Percentiles rank a stretch among this genome's conserved stretches.
These are phyloP conservation scores for Rhodotorula sp. DNA, from an alignment of 1,284 basidiomycete species.

Conservation along the genomic window DNA sequence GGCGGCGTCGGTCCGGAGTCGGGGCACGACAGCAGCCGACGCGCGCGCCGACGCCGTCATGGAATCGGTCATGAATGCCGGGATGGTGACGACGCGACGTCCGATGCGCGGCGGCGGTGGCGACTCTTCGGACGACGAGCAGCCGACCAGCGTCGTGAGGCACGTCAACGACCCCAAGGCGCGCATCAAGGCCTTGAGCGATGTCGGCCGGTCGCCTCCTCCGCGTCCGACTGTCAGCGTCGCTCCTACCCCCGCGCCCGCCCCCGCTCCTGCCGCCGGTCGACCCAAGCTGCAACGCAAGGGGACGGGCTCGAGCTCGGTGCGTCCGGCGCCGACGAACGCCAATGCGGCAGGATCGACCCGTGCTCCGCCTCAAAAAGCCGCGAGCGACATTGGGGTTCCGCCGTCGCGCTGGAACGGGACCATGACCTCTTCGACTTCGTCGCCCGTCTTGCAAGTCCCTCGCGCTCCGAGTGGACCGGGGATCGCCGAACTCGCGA, in stretches of 20 bases:
- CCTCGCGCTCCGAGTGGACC: conserved; percentile 8
- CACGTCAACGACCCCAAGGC: conserved; percentile 41
- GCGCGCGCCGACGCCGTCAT: conserved; percentile 8
- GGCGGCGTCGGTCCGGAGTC: conserved; percentile 2
- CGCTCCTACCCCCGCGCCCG: background rate
- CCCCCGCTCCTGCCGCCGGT: background rate
- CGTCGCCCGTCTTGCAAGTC: conserved; percentile 1
- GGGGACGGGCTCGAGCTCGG: conserved; percentile 20
- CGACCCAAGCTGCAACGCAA: conserved; percentile 15
- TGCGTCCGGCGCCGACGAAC: conserved; percentile 3
- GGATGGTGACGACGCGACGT: background rate
- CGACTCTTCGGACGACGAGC: conserved; percentile 34
- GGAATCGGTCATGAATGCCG: conserved; percentile 18
- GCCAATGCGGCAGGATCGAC: conserved; percentile 4
- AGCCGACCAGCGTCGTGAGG: conserved; percentile 29
- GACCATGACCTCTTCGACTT: background rate
- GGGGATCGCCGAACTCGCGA: conserved; percentile 14
- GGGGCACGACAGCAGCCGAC: background rate
- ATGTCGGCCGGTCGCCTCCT: conserved; percentile 22
- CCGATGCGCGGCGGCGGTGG: background rate
- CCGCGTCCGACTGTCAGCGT: background rate
- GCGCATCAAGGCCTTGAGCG: conserved; percentile 32
- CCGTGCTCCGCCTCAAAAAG: conserved; percentile 27
- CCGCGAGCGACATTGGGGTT: conserved; percentile 36
- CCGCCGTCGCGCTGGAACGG: conserved; percentile 3